Evolutionary conservation across 1,139 yeast genomes (phyloP), one percentile per base, ranked within the genome.

Genomic region (Blastobotrys buckinghamii): DNA sequence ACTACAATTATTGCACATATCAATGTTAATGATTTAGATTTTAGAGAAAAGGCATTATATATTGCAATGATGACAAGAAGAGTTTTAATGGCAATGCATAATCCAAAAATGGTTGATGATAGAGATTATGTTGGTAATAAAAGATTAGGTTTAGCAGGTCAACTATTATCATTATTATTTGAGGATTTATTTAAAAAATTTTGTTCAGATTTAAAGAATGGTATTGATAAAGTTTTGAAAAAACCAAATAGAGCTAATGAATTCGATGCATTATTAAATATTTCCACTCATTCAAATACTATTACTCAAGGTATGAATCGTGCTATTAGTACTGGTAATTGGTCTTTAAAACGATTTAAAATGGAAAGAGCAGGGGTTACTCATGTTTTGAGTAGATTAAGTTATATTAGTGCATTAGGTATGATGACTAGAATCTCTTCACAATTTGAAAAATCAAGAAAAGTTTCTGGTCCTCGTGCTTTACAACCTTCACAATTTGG

Each of bases 351-450:
- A 70, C 88, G 99, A 73, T 92, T 92, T 76, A 92, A 90, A 82
- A 92, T 92, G 99, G 98, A 94, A 71, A 81, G 98, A 55, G 98
- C 99, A 0, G 99, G 99, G 70, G 98, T 92, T 45, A 94, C 99
- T 3, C 98, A 92, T 65, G 97, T 92, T 42, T 74, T 92, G 49
- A 84, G 95, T 51, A 77, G 99, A 63, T 73, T 92, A 51, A 86
- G 96, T 30, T 92, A 89, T 65, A 92, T 92, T 47, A 83, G 95
- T 10, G 99, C 98, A 0, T 73, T 92, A 54, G 99, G 99, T 61
- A 92, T 92, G 99, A 92, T 92, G 99, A 92, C 99, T 15, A 86
- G 99, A 74, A 94, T 92, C 50, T 88, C 97, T 2, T 90, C 97
- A 8, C 99, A 92, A 68, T 92, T 92, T 64, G 99, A 92, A 68